Base-by-base conservation (phyloP, 352 stramenopile species). In the Phytophthora citrophthora region DNA sequence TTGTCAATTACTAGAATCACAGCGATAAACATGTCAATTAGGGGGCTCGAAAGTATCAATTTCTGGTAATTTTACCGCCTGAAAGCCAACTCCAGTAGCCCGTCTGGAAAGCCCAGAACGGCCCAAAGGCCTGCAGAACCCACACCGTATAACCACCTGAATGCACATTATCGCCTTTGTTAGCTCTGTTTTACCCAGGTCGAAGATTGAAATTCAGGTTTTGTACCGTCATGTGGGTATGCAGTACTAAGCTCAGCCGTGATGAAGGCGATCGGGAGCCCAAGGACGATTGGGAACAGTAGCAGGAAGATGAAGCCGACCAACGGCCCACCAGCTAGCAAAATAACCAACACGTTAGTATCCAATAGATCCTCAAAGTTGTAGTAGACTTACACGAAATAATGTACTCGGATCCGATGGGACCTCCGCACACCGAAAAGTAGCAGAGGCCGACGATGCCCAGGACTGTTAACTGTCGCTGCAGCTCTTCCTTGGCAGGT, bases 221-320 rank as follows among this genome's bases (percentile, higher is more conserved):
- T 53, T 18, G 18, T 53, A 40, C 46, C 76, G 31, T 86, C 76
- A 48, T 98, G 87, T 3, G 91, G 92, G 72, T 97, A 98, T 13
- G 93, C 76, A 5, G 89, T 89, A 23, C 89, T 93, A n/a, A 99
- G 77, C 74, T 98, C 94, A 8, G 93, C 91, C 4, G 94, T 98
- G 34, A 99, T 89, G 47, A 97, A 81, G 10, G 89, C 90, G 68
- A 98, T 96, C 12, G 93, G 94, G 15, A 98, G 46, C 1, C 83
- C 91, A 82, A 93, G 98, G 16, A 98, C 65, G 15, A 98, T 73
- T 5, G 93, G 93, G 44, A 98, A 86, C 15, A 98, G 20, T 16
- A 94, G 24, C 53, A 97, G 87, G n/a, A 94, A 89, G 8, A 97
- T 70, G 31, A 98, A 74, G 11, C 93, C 83, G 60, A 94, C 36